Base-by-base conservation (phyloP, 129 eudicot genomes). In the Artemisia annua region DNA sequence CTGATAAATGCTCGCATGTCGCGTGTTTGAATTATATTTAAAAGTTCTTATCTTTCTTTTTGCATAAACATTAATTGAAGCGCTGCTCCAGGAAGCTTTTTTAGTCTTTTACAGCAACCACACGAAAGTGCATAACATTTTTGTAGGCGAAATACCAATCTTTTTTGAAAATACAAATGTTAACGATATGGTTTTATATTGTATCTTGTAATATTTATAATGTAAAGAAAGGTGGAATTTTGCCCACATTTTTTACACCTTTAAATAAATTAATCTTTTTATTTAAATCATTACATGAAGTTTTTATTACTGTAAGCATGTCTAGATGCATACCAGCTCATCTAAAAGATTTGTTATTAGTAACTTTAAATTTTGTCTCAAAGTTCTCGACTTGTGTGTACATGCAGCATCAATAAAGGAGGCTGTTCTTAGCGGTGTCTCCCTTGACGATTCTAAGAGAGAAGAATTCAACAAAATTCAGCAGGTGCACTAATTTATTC, bases 381-480 rank as follows among this genome's bases (percentile, higher is more conserved):
- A 69, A 16, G 39, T 14, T 70, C 49, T 30, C 14, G 24, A 64
- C 67, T 30, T 67, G 52, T 69, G 32, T 83, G 55, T 59, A 54
- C 59, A 28, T 80, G 82, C 95, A 93, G 98, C 91, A 65, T 86
- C 87, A 76, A 83, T 93, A 50, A 93, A 89, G 96, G 95, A 87
- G 80, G 98, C 98, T 74, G 90, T 93, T 76, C 87, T 93, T 18
- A 87, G 77, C 70, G 98, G 98, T 75, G 79, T 93, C 76, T 87
- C 96, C 20, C 96, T 93, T 76, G 96, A 89, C 57, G 92, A 83
- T 90, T 89, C 84, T 61, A 88, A 93, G 79, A 87, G 95, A 74
- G 95, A 89, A 44, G 81, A 87, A 74, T 93, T 87, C 18, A 93
- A 93, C 76, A 87, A 89, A 70, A 89, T 89, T 79, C 83, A 89